Evolutionary conservation across 345 rosid species (phyloP).

Genomic region (Hypericum perforatum): DNA sequence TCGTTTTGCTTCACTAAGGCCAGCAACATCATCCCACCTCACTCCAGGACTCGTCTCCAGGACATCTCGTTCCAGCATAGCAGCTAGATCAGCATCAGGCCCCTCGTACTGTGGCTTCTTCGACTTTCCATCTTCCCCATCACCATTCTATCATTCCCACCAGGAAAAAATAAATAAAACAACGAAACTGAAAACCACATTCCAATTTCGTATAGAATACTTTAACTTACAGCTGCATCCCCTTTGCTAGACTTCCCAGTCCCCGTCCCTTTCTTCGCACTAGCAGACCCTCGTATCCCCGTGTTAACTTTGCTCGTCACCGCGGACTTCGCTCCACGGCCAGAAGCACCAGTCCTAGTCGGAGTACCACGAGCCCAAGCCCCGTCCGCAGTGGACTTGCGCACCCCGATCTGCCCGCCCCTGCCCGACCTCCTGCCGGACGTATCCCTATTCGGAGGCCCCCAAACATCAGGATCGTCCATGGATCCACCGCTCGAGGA

Average conservation of each 20-base stretch:
- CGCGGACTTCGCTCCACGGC: conserved; percentile 66
- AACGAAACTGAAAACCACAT: not conserved
- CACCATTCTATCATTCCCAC: conserved; percentile 51
- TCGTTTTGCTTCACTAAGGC: conserved; percentile 94
- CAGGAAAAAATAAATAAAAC: too few species aligned
- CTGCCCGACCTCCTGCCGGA: conserved; percentile 64
- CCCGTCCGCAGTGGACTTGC: conserved; percentile 92
- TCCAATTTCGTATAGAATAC: too few species aligned
- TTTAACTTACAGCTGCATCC: conserved; percentile 56
- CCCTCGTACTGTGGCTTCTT: conserved; percentile 85
- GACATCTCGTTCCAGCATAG: conserved; percentile 98
- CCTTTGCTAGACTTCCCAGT: conserved; percentile 64
- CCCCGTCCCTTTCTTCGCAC: conserved; percentile 69
- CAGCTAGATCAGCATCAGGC: conserved; percentile 96
- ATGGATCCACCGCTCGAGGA: conserved; percentile 49
- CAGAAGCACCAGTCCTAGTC: conserved; percentile 43
- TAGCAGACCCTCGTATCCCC: conserved; percentile 51
- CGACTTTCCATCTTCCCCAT: conserved; percentile 81
- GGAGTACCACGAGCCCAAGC: conserved; percentile 77
- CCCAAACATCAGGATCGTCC: conserved; percentile 99
- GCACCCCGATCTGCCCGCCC: conserved; percentile 60
- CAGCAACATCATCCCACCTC: conserved; percentile 99
- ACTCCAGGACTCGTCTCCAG: conserved; percentile 95
- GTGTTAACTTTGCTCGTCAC: conserved; percentile 49
- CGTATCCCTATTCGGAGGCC: conserved; percentile 91